phyloP scores from a whole-genome alignment of 1,284 basidiomycete genomes.

The Stygiomarasmius scandens region DNA sequence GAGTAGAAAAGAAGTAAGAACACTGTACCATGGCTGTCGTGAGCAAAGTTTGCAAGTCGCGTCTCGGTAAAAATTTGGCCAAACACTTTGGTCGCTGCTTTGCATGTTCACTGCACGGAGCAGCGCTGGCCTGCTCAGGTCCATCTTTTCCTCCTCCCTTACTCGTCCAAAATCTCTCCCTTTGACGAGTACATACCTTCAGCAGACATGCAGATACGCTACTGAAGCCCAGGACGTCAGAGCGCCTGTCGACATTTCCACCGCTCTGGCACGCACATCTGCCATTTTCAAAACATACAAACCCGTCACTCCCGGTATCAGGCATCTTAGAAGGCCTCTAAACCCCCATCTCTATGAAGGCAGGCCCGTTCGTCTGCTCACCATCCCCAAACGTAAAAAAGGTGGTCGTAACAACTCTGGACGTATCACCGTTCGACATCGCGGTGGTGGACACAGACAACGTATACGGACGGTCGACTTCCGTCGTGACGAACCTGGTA shows the following conservation, averaged over 20 bases:
- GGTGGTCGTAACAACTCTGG: conserved; percentile 89
- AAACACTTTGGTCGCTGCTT: background rate
- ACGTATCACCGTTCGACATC: conserved; percentile 84
- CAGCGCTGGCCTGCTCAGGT: conserved; percentile 34
- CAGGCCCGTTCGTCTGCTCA: conserved; percentile 82
- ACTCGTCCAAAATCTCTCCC: background rate
- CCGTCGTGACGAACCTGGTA: conserved; percentile 72
- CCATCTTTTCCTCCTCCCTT: conserved; percentile 17
- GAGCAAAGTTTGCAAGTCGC: background rate
- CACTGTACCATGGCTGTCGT: conserved; percentile 15
- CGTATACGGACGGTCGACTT: conserved; percentile 92
- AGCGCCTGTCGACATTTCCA: conserved; percentile 31
- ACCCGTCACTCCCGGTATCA: conserved; percentile 84
- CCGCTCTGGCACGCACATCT: conserved; percentile 45
- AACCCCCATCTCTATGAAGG: conserved; percentile 86
- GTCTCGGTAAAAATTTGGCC: background rate
- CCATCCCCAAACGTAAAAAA: conserved; percentile 79
- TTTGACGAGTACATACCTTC: background rate
- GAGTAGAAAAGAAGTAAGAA: background rate
- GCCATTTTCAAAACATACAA: conserved; percentile 88
- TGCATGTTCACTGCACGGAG: conserved; percentile 27
- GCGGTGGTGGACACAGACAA: conserved; percentile 91
- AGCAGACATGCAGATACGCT: conserved; percentile 37
- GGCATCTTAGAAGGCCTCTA: conserved; percentile 84
- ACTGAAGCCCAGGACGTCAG: conserved; percentile 37